A percentile compares a stretch with the other conserved stretches of the same genome.
Evolutionary conservation across 257 asterid genomes (phyloP).

Genomic region (Ehretia macrophylla): DNA sequence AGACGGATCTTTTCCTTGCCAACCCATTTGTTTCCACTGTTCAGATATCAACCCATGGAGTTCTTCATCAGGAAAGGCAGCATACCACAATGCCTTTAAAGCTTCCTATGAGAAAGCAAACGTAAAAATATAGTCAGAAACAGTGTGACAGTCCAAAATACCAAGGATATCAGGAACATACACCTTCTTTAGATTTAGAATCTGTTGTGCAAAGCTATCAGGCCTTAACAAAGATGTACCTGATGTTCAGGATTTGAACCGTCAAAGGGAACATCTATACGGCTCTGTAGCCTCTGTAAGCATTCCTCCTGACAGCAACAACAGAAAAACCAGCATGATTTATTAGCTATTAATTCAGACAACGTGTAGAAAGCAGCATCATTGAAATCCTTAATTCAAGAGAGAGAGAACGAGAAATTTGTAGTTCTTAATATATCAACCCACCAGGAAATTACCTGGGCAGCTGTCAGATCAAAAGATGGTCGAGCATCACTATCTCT

Average conservation of each 20-base stretch:
- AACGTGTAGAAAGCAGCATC: no score
- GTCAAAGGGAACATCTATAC: constrained; percentile 80
- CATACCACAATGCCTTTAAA: constrained; percentile 71
- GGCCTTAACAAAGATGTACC: constrained; percentile 34
- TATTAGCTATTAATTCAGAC: no score
- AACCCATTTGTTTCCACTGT: constrained; percentile 99
- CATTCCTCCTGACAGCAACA: constrained; percentile 72
- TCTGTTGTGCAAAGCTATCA: no score
- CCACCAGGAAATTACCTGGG: constrained; percentile 36
- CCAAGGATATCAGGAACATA: neutral
- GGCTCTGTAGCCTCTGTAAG: constrained; percentile 71
- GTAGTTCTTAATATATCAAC: neutral
- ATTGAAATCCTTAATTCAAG: no score
- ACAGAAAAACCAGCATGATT: neutral
- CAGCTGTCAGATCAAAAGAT: constrained; percentile 70
- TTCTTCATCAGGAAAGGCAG: constrained; percentile 83
- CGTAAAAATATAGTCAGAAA: neutral
- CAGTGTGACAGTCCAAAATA: neutral
- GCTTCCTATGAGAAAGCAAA: constrained; percentile 54
- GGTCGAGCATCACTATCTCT: constrained; percentile 74
- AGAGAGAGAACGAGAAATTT: no score
- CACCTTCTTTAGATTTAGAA: neutral
- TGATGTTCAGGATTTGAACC: constrained; percentile 77
- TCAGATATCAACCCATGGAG: constrained; percentile 81
- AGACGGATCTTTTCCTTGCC: constrained; percentile 99